Evolutionary conservation across 2,329 filamentous ascomycete genomes (phyloP), one percentile per base, ranked within the genome.

Genomic region (Clonostachys solani): DNA sequence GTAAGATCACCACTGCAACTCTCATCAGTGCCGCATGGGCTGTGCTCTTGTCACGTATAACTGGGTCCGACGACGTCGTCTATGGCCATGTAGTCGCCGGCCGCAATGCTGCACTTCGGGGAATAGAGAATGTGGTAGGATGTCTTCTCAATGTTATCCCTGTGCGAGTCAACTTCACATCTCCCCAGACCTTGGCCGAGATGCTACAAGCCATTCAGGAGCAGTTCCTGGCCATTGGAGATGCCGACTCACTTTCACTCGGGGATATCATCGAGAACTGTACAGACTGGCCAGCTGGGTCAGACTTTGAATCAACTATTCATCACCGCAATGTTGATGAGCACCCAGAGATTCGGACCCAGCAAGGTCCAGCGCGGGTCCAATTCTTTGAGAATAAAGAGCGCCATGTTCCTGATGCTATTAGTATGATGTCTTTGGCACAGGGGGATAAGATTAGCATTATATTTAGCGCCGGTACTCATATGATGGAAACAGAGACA

Each of bases 11-110:
- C 2, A 12, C 43, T 12, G 68, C 68, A 9, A 68, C 65, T 4
- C 47, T 71, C 15, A 54, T 69, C 49, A 70, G 70, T 44, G 64
- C 65, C 23, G 68, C 69, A 2, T 73, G 69, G 69, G 63, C 67
- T 1, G 53, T 63, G 4, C 61, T 66, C 9, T 57, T 73, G 3
- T 63, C 66, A 2, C 58, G 55, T 15, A 52, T 68, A 23, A 61
- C 67, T 0, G 54, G 58, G 17, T 56, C 55, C 6, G 48, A 54
- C 7, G 70, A 72, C 49, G 57, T 72, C 23, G 62, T 71, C 6
- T 72, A 69, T 36, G 67, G 69, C 1, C 63, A 68, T 44, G 58
- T 67, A 40, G 65, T 71, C 35, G 60, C 60, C 16, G 68, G 69
- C 4, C 66, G 69, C 48, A 71, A 71, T 45, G 58, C 59, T 13